Conservation (phyloP, 345 rosid species). For the Angophora floribunda region DNA sequence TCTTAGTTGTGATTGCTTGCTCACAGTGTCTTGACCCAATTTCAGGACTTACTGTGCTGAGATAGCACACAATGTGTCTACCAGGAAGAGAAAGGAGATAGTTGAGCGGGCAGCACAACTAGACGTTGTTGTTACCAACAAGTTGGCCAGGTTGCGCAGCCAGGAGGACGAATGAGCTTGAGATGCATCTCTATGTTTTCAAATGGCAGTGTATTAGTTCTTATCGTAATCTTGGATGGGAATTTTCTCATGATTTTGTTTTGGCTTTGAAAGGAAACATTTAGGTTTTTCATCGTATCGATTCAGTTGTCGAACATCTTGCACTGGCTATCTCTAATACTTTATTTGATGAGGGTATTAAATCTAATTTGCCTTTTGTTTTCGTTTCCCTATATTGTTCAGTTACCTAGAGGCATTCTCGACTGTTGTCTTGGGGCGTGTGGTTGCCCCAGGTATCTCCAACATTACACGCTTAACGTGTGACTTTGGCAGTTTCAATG, state of each 20-base stretch:
- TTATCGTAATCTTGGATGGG: background rate
- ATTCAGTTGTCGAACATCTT: background rate
- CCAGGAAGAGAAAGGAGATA: constrained; percentile 55
- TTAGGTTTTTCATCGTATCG: background rate
- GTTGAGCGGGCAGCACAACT: constrained; percentile 58
- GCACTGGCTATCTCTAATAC: background rate
- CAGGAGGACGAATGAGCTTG: constrained; percentile 48
- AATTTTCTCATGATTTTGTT: background rate
- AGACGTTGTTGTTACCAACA: constrained; percentile 64
- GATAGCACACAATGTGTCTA: constrained; percentile 56
- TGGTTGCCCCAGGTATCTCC: background rate
- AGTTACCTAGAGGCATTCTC: background rate
- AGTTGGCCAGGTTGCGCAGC: constrained; percentile 65
- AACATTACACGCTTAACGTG: background rate
- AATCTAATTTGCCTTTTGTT: background rate
- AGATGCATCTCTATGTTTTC: background rate
- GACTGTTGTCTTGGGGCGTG: background rate
- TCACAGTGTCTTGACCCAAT: background rate
- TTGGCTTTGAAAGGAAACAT: background rate
- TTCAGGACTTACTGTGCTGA: constrained; percentile 63
- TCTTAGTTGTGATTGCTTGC: background rate
- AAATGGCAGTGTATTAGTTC: background rate
- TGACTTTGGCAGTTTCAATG: background rate
- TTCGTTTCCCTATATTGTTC: background rate
- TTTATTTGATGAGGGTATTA: background rate